phyloP scores from a whole-genome alignment of 129 eudicot species.

The Flaveria ramosissima region DNA sequence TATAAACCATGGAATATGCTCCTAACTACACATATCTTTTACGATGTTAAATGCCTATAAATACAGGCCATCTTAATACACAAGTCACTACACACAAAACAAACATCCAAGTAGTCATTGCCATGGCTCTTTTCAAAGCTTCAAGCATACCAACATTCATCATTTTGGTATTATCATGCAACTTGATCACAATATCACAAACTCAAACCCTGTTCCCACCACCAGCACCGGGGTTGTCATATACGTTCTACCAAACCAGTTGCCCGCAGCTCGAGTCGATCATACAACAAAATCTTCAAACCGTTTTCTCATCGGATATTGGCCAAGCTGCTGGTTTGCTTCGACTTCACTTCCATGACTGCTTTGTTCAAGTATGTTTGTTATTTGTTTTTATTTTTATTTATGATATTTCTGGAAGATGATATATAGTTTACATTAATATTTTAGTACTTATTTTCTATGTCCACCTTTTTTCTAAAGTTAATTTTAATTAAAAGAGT shows the following conservation, averaged over 20 bases:
- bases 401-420: not conserved
- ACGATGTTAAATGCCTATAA: constrained; percentile 28
- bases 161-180: constrained; percentile 9
- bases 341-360: constrained; percentile 43
- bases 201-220: constrained; percentile 29
- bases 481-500: too few relatives aligned
- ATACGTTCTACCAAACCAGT: constrained; percentile 27
- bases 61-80: constrained; percentile 19
- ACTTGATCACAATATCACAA: constrained; percentile 14
- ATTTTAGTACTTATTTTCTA: too few relatives aligned
- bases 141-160: constrained; percentile 21
- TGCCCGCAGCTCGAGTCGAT: constrained; percentile 37
- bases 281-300: constrained; percentile 23
- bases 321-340: constrained; percentile 46
- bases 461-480: too few relatives aligned
- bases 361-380: constrained; percentile 39
- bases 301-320: constrained; percentile 24
- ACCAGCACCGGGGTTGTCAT: constrained; percentile 23
- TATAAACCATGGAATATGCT: constrained; percentile 18
- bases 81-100: constrained; percentile 20
- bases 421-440: too few relatives aligned
- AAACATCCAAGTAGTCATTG: constrained; percentile 3
- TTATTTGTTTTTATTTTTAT: not conserved
- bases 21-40: not conserved
- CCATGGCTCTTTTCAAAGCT: constrained; percentile 24